These are phyloP conservation scores for Colletotrichum sp. DNA, from an alignment of 2,329 filamentous ascomycete genomes.

Conservation along the genomic window DNA sequence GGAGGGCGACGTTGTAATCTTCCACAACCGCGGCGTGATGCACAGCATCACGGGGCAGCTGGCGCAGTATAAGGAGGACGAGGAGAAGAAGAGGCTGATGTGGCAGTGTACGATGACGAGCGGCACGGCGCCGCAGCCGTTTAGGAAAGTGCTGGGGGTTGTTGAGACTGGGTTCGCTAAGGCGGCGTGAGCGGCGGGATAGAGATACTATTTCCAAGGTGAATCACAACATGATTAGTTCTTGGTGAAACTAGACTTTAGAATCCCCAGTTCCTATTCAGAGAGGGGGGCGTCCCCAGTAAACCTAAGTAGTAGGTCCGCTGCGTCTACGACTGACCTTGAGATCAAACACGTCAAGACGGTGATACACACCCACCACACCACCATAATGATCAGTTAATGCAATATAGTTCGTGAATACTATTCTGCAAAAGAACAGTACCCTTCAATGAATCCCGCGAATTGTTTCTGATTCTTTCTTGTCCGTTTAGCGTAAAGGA, in stretches of 20 bases:
- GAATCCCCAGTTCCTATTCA: not conserved
- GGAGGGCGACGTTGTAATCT: slow-evolving; percentile 27
- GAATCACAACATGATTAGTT: not conserved
- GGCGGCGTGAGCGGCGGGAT: not conserved
- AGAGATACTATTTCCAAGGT: accelerated
- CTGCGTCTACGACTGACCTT: accelerated
- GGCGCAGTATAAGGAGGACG: slow-evolving; percentile 29
- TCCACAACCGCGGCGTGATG: not conserved
- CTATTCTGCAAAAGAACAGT: not conserved
- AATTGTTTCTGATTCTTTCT: not conserved
- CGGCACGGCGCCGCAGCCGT: not conserved
- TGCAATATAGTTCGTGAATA: accelerated
- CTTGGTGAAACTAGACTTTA: not conserved
- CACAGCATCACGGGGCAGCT: not conserved
- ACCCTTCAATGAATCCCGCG: not conserved
- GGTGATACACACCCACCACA: accelerated
- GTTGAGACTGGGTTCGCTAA: not conserved
- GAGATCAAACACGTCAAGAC: not conserved
- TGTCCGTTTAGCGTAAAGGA: not conserved
- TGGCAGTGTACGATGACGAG: slow-evolving; percentile 33
- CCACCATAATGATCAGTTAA: not conserved
- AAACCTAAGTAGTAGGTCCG: too few relatives aligned
- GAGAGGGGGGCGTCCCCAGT: accelerated
- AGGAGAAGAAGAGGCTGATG: slow-evolving; percentile 28
- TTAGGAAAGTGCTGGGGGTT: not conserved